Evolutionary conservation across 495 filamentous ascomycete species (phyloP).

Genomic region (Haplographium delicatum): DNA sequence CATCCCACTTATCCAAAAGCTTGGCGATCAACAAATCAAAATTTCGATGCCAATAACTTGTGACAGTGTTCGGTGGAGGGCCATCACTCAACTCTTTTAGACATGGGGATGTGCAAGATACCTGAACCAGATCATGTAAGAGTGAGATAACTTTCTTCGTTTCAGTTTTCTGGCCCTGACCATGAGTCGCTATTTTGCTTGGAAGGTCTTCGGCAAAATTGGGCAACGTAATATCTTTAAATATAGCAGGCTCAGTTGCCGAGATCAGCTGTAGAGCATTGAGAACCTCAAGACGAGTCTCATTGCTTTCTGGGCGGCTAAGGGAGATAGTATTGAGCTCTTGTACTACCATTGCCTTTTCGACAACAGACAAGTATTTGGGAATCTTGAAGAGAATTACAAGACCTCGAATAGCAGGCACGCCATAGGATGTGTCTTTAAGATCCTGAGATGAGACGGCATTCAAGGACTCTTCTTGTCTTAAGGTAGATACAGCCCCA

Average conservation of each 20-base stretch:
- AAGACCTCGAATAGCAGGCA: constrained; percentile 15
- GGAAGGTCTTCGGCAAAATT: constrained; percentile 15
- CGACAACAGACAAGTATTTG: constrained; percentile 4
- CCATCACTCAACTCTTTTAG: not conserved
- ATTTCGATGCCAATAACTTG: constrained; percentile 4
- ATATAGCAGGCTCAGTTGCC: constrained; percentile 3
- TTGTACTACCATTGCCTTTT: constrained; percentile 14
- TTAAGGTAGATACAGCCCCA: constrained; percentile 4
- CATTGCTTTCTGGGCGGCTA: not conserved
- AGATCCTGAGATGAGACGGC: constrained; percentile 4
- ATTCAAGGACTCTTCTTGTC: too few relatives aligned
- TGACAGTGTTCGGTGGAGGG: not conserved
- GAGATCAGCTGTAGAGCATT: constrained; percentile 10
- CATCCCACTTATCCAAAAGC: constrained; percentile 8
- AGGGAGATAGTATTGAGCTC: constrained; percentile 8
- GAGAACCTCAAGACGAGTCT: constrained; percentile 1
- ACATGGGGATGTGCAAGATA: constrained; percentile 9
- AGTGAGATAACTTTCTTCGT: not conserved
- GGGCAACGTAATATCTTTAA: constrained; percentile 11
- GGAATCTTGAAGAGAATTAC: constrained; percentile 8
- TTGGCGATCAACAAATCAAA: constrained; percentile 6
- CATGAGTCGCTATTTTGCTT: not conserved
- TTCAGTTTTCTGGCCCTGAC: not conserved
- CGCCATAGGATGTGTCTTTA: constrained; percentile 1
- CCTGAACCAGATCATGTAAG: constrained; percentile 14